A percentile compares a stretch with the other conserved stretches of the same genome.
These are phyloP conservation scores for Lentinula boryana DNA, from an alignment of 768 basidiomycete genomes.

Conservation along the genomic window DNA sequence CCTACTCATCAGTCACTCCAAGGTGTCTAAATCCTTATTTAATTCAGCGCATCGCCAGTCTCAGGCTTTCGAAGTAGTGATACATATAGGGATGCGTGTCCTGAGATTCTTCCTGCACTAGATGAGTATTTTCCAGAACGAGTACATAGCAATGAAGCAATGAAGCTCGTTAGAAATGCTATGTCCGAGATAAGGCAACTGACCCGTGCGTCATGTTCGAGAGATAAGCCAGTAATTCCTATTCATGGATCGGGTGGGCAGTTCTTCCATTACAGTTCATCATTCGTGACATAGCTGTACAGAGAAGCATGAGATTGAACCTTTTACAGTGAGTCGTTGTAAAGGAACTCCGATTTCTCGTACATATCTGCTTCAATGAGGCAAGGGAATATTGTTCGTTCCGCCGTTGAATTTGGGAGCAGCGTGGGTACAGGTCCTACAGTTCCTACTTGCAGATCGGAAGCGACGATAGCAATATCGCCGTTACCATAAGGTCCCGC, in stretches of 20 bases:
- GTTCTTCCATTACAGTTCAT: background rate
- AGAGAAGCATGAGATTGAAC: background rate
- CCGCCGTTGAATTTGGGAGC: background rate
- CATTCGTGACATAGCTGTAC: background rate
- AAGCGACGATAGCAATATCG: background rate
- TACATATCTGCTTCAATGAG: background rate
- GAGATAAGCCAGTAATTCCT: background rate
- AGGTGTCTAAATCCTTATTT: background rate
- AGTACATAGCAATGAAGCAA: background rate
- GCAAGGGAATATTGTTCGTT: background rate
- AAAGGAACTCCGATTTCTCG: background rate
- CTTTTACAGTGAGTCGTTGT: background rate
- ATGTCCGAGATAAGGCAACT: background rate
- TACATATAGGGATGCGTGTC: background rate
- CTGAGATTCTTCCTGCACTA: background rate
- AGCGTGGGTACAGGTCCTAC: background rate
- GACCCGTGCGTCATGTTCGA: background rate
- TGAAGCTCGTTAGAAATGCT: background rate
- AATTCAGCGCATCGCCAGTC: background rate
- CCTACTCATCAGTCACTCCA: background rate
- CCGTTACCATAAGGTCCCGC: background rate
- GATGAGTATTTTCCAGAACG: background rate
- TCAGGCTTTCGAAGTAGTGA: background rate
- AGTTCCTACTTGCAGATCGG: background rate
- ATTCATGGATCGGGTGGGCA: background rate